Base-by-base conservation (phyloP, 345 rosid genomes). In the Conringia planisiliqua region DNA sequence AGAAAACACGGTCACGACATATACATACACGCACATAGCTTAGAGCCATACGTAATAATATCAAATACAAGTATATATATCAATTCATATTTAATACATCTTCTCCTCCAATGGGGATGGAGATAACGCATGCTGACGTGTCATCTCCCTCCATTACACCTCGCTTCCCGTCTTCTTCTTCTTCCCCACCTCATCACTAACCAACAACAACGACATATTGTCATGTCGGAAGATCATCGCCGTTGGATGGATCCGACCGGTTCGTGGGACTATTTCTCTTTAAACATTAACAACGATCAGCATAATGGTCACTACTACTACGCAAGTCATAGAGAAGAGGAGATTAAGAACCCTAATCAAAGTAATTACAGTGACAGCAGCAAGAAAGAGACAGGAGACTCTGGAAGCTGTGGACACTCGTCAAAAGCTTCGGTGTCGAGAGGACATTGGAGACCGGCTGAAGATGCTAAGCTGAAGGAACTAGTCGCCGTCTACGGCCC, bases 391-490 rank as follows among this genome's bases (percentile, higher is more conserved):
- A 65, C 22, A 6, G 3, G 22, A 4, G 62, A 65, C 24, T 29
- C 32, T 71, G 55, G 56, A 71, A 57, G 67, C 27, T 64, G 8
- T 29, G 22, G 60, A n/a, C 17, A 69, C 11, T 64, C 72, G 7
- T 77, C 72, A 36, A 78, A 59, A 71, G 63, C 50, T 38, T 47
- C 68, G 1, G 66, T 73, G 51, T 79, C 88, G 6, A 87, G 94
- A 79, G 95, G 98, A 32, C 98, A 91, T 66, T 94, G 97, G 98
- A 87, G 95, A 80, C 96, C 98, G 10, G 89, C 85, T 58, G 97
- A 94, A 76, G 98, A 94, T 74, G 62, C 86, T 17, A 87, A 87
- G 78, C 98, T 91, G 24, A 88, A 80, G 75, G 97, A 91, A 46
- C 91, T 91, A 43, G 97, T 91, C 30, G 75, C 85, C 26, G 83